Conservation (phyloP, 1,139 yeast genomes). For the Suhomyces maxii region DNA sequence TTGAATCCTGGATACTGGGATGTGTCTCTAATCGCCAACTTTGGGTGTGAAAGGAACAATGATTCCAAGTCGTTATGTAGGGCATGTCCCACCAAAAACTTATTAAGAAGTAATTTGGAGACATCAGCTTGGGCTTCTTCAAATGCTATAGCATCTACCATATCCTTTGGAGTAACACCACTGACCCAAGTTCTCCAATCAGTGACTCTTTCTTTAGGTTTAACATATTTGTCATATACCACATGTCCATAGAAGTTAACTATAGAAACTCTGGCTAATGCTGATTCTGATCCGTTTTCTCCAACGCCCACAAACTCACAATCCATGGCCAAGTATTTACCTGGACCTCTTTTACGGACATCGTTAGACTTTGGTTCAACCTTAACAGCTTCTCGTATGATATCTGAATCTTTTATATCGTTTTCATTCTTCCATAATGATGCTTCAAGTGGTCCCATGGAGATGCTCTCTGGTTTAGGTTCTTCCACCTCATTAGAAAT, state of each 20-base stretch:
- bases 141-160: conserved; percentile 66
- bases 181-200: conserved; percentile 97
- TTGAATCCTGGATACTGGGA: conserved; percentile 61
- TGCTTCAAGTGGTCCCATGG: conserved; percentile 22
- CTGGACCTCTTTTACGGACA: conserved; percentile 42
- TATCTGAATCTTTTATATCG: conserved; percentile 20
- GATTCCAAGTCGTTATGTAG: conserved; percentile 74
- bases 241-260: conserved; percentile 80
- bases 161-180: conserved; percentile 72
- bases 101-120: conserved; percentile 47
- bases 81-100: conserved; percentile 82
- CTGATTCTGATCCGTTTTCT: conserved; percentile 64
- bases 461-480: conserved; percentile 1
- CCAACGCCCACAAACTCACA: conserved; percentile 97
- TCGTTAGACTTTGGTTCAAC: neutral
- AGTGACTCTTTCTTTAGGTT: conserved; percentile 72
- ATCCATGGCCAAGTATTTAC: conserved; percentile 79
- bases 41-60: conserved; percentile 68
- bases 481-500: neutral
- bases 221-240: conserved; percentile 70
- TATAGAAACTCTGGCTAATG: conserved; percentile 81
- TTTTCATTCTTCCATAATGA: conserved; percentile 33
- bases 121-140: conserved; percentile 64
- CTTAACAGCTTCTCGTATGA: conserved; percentile 10
- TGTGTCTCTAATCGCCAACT: conserved; percentile 68